Evolutionary conservation across 2,329 filamentous ascomycete species (phyloP).

Genomic region (Curvularia sp.): DNA sequence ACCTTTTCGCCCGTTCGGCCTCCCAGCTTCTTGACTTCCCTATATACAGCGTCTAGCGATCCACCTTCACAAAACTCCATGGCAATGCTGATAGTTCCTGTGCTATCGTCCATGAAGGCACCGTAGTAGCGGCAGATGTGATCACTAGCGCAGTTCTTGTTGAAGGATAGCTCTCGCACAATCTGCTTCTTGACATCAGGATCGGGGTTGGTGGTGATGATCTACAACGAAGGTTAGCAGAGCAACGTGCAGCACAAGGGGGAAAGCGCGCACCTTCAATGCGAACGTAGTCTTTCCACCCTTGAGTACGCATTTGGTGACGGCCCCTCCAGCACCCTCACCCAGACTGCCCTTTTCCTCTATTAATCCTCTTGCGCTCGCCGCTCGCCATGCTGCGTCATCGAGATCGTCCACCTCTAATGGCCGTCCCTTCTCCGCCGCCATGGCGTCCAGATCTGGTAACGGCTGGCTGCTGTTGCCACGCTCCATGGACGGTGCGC

Average conservation of each 20-base stretch:
- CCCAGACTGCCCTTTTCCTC: slow-evolving; percentile 87
- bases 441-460: slow-evolving; percentile 79
- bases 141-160: slow-evolving; percentile 94
- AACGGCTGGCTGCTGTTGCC: slow-evolving; percentile 81
- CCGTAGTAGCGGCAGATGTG: slow-evolving; percentile 98
- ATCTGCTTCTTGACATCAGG: slow-evolving; percentile 99
- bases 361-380: slow-evolving; percentile 86
- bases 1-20: slow-evolving; percentile 97
- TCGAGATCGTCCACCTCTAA: slow-evolving; percentile 94
- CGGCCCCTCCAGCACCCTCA: slow-evolving; percentile 93
- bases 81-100: slow-evolving; percentile 94
- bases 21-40: slow-evolving; percentile 93
- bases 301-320: slow-evolving; percentile 87
- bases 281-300: slow-evolving; percentile 95
- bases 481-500: slow-evolving; percentile 75
- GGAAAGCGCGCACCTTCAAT: slow-evolving; percentile 73
- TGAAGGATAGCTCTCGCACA: slow-evolving; percentile 93
- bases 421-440: slow-evolving; percentile 79
- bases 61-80: slow-evolving; percentile 99
- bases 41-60: slow-evolving; percentile 94
- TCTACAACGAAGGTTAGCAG: slow-evolving; percentile 54
- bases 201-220: slow-evolving; percentile 97
- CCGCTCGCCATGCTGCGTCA: slow-evolving; percentile 93
- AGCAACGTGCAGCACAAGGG: neutral
- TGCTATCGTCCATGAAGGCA: slow-evolving; percentile 94